Conservation (phyloP, 495 filamentous ascomycete species). For the Trypethelium eluteriae region DNA sequence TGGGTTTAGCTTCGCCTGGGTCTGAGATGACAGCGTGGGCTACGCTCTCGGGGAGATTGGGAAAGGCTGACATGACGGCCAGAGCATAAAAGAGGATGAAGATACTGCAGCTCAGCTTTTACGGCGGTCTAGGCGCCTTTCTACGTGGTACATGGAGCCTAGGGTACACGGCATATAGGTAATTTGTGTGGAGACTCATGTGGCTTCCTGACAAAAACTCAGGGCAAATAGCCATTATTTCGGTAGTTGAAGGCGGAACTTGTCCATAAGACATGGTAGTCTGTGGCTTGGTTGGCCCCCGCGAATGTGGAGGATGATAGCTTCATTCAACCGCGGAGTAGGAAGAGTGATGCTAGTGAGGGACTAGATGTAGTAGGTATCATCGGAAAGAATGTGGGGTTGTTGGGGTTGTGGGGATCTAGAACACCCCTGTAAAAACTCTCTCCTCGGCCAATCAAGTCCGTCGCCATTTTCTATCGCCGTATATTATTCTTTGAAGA, state of each 20-base stretch:
- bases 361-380: too few species aligned
- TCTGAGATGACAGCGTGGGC: neutral
- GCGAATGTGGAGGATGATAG: too few species aligned
- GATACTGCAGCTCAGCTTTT: neutral
- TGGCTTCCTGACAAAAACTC: neutral
- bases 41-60: conserved; percentile 22
- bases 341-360: too few species aligned
- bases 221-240: neutral
- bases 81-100: neutral
- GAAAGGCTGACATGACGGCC: conserved; percentile 20
- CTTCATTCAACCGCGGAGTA: too few species aligned
- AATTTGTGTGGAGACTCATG: neutral
- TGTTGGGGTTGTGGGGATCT: too few species aligned
- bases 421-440: too few species aligned
- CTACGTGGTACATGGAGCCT: neutral
- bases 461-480: too few species aligned
- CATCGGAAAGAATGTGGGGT: too few species aligned
- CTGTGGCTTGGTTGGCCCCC: neutral
- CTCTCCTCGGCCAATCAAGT: too few species aligned
- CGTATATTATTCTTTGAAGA: too few species aligned
- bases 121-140: neutral
- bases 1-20: neutral
- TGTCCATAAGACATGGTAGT: neutral
- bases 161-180: neutral
- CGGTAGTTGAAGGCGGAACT: conserved; percentile 7